Evolutionary conservation across 768 basidiomycete genomes (phyloP).

Genomic region (Hericium rajendrae): DNA sequence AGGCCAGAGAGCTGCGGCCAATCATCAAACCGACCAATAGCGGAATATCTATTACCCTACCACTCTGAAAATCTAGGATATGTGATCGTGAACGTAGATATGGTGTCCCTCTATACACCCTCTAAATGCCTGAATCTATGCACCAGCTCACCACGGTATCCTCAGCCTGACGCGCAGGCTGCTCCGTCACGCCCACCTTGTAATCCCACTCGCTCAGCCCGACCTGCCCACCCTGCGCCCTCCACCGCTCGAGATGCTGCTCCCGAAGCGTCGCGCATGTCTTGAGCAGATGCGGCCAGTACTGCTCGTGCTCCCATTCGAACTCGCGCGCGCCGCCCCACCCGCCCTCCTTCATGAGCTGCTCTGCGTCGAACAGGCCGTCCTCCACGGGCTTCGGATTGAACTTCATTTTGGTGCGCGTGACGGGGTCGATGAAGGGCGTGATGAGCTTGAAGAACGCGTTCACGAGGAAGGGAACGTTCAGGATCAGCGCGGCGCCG

Average conservation of each 20-base stretch:
- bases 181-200: slow-evolving; percentile 27
- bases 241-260: slow-evolving; percentile 54
- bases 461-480: slow-evolving; percentile 72
- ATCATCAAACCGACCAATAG: neutral
- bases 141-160: too few species aligned
- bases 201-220: slow-evolving; percentile 78
- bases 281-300: slow-evolving; percentile 59
- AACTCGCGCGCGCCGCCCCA: slow-evolving; percentile 67
- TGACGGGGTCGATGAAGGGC: slow-evolving; percentile 79
- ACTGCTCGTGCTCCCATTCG: slow-evolving; percentile 63
- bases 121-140: too few species aligned
- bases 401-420: slow-evolving; percentile 65
- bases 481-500: slow-evolving; percentile 60
- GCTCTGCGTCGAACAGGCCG: slow-evolving; percentile 56
- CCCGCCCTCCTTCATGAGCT: slow-evolving; percentile 51
- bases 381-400: slow-evolving; percentile 61
- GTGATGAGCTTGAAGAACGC: slow-evolving; percentile 70
- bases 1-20: neutral
- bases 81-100: neutral
- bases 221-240: slow-evolving; percentile 51
- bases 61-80: neutral
- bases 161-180: neutral
- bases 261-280: slow-evolving; percentile 42
- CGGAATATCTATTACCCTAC: neutral
- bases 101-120: too few species aligned